These are phyloP conservation scores for Stephania cephalantha DNA, from an alignment of 164 flowering plant genomes.

Conservation along the genomic window DNA sequence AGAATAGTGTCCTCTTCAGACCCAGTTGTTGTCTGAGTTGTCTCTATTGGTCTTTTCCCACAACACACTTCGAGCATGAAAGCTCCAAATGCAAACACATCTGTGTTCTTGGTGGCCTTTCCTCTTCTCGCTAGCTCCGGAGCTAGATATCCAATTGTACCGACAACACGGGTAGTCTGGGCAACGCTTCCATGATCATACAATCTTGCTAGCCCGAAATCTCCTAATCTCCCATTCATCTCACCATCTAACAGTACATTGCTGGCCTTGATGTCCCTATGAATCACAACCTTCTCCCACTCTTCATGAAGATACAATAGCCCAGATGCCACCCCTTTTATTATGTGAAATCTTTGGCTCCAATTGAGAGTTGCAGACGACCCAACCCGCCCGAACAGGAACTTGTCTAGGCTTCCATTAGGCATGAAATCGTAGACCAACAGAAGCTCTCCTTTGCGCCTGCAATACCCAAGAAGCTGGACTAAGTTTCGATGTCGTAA, in stretches of 20 bases:
- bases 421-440: slow-evolving; percentile 56
- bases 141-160: slow-evolving; percentile 37
- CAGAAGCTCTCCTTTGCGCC: slow-evolving; percentile 40
- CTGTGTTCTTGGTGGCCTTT: slow-evolving; percentile 28
- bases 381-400: slow-evolving; percentile 6
- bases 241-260: slow-evolving; percentile 34
- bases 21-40: neutral
- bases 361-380: slow-evolving; percentile 18
- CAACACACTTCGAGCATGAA: slow-evolving; percentile 37
- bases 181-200: slow-evolving; percentile 29
- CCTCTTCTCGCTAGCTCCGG: slow-evolving; percentile 33
- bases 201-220: slow-evolving; percentile 34
- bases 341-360: slow-evolving; percentile 27
- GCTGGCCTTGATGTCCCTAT: slow-evolving; percentile 38
- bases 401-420: slow-evolving; percentile 48
- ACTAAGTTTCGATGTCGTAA: slow-evolving; percentile 50
- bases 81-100: slow-evolving; percentile 34
- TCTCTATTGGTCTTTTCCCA: slow-evolving; percentile 31
- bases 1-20: slow-evolving; percentile 11
- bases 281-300: slow-evolving; percentile 37
- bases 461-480: slow-evolving; percentile 39
- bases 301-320: slow-evolving; percentile 32
- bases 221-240: slow-evolving; percentile 29
- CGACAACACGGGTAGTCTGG: slow-evolving; percentile 30
- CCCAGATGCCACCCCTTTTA: slow-evolving; percentile 36